Evolutionary conservation across 164 flowering plant genomes (phyloP).

Genomic region (Berberis vulgaris): DNA sequence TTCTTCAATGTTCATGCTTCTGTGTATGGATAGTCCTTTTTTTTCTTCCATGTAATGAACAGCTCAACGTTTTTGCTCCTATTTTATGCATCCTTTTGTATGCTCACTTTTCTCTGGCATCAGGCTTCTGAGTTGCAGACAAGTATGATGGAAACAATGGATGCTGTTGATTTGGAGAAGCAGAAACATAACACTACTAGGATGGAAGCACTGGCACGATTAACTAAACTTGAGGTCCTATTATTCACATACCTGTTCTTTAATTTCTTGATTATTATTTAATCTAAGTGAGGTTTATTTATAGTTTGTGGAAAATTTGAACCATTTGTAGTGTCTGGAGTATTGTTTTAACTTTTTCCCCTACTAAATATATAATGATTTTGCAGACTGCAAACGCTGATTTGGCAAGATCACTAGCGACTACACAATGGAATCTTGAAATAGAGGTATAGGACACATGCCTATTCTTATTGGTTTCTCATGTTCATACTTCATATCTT

Average conservation of each 20-base stretch:
- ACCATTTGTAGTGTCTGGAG: background rate
- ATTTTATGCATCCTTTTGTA: background rate
- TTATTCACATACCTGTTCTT: conserved; percentile 1
- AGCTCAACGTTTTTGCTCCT: background rate
- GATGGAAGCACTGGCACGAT: conserved; percentile 72
- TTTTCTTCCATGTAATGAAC: background rate
- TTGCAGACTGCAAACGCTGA: conserved; percentile 87
- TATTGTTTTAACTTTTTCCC: background rate
- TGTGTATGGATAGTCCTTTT: background rate
- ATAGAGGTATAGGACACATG: conserved; percentile 50
- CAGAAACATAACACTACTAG: conserved; percentile 87
- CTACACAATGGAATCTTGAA: conserved; percentile 78
- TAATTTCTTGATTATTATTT: conserved; percentile 2
- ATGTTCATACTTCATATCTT: too few species aligned
- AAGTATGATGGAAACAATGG: conserved; percentile 83
- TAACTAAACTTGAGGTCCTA: conserved; percentile 80
- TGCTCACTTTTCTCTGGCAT: conserved; percentile 6
- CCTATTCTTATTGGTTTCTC: too few species aligned
- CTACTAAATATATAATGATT: conserved; percentile 19
- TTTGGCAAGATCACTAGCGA: conserved; percentile 76
- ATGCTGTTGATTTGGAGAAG: conserved; percentile 91
- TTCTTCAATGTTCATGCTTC: too few species aligned
- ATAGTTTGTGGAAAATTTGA: background rate
- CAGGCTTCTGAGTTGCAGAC: conserved; percentile 89
- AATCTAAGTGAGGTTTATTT: background rate